These are phyloP conservation scores for Mycena floridula DNA, from an alignment of 768 basidiomycete genomes.

Conservation along the genomic window DNA sequence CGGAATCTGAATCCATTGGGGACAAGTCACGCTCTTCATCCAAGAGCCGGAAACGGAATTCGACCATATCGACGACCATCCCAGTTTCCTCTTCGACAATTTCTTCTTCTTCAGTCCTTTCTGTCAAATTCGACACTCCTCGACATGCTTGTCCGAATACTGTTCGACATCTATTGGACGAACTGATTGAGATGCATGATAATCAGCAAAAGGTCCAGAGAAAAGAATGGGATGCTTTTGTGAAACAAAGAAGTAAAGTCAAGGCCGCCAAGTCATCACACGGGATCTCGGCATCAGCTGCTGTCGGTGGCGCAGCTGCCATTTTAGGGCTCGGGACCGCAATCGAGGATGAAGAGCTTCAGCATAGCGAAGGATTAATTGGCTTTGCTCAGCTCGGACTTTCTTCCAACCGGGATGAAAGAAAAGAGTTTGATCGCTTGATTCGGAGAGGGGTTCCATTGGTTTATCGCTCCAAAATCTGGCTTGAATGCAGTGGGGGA, in stretches of 20 bases:
- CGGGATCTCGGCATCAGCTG: conserved; percentile 15
- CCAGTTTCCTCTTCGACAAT: conserved; percentile 15
- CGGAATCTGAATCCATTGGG: conserved; percentile 12
- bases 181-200: conserved; percentile 81
- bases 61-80: conserved; percentile 24
- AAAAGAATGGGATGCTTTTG: conserved; percentile 86
- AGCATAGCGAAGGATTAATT: conserved; percentile 80
- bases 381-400: conserved; percentile 87
- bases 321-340: conserved; percentile 63
- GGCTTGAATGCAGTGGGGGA: conserved; percentile 92
- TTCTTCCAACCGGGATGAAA: conserved; percentile 70
- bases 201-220: conserved; percentile 60
- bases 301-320: conserved; percentile 47
- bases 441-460: conserved; percentile 87
- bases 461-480: conserved; percentile 79
- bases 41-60: conserved; percentile 41
- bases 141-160: conserved; percentile 73
- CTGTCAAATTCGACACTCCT: conserved; percentile 56
- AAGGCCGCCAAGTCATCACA: conserved; percentile 27
- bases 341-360: conserved; percentile 66
- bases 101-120: conserved; percentile 48
- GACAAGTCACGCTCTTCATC: conserved; percentile 47
- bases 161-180: conserved; percentile 63
- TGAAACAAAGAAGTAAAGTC: conserved; percentile 58
- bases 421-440: conserved; percentile 72